phyloP scores from a whole-genome alignment of 352 stramenopile species.

The Chrysophaeum taylorii region DNA sequence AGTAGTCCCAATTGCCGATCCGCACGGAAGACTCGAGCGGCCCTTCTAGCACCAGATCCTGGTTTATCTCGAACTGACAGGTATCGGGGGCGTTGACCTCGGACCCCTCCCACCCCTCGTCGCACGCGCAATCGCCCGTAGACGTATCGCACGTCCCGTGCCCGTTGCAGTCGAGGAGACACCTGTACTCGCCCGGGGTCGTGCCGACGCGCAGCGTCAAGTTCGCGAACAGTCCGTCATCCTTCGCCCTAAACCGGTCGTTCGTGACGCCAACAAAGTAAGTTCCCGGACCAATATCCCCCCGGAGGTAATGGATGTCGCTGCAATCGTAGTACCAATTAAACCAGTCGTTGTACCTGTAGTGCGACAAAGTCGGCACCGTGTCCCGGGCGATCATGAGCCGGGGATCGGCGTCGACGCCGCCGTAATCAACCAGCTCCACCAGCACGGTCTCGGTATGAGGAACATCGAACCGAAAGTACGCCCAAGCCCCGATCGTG shows the following conservation, averaged over 20 bases:
- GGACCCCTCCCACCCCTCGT: slow-evolving; percentile 9
- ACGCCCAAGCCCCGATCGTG: not conserved
- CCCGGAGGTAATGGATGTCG: slow-evolving; percentile 8
- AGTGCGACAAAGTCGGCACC: slow-evolving; percentile 1
- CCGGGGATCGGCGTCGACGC: not conserved
- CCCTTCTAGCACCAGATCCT: not conserved
- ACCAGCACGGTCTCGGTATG: not conserved
- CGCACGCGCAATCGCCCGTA: slow-evolving; percentile 8
- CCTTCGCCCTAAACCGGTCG: not conserved
- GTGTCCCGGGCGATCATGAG: not conserved
- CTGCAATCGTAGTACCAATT: slow-evolving; percentile 14
- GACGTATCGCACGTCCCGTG: not conserved
- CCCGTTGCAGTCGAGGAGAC: slow-evolving; percentile 14
- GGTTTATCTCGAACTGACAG: slow-evolving; percentile 6
- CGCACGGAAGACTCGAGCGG: not conserved
- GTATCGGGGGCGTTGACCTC: slow-evolving; percentile 6
- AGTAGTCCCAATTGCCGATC: slow-evolving; percentile 15
- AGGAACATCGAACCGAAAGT: not conserved
- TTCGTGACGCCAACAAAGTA: slow-evolving; percentile 10
- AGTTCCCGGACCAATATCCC: not conserved
- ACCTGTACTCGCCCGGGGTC: not conserved
- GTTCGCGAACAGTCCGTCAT: not conserved
- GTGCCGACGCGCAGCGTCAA: not conserved
- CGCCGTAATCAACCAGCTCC: not conserved
- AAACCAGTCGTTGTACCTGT: slow-evolving; percentile 8